Conservation (phyloP, 2,329 filamentous ascomycete genomes). For the Leptographium procerum region DNA sequence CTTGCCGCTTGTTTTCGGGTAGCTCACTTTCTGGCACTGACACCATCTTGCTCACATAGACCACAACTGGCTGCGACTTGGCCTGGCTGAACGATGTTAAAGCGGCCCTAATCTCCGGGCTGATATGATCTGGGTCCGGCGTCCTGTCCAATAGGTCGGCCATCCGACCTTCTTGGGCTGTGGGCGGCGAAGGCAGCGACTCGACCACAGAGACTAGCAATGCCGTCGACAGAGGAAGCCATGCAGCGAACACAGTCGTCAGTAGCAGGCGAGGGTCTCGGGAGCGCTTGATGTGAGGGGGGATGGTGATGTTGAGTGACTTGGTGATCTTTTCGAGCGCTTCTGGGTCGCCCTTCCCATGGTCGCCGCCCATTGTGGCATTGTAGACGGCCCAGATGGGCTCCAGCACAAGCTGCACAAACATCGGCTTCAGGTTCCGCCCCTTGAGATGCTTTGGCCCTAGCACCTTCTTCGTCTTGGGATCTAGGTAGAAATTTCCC, state of each 20-base stretch:
- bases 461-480: conserved; percentile 90
- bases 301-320: conserved; percentile 72
- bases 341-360: conserved; percentile 69
- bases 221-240: conserved; percentile 88
- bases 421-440: conserved; percentile 85
- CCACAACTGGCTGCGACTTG: conserved; percentile 67
- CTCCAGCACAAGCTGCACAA: conserved; percentile 91
- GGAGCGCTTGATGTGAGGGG: conserved; percentile 73
- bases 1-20: conserved; percentile 64
- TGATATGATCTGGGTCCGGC: conserved; percentile 63
- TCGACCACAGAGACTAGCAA: conserved; percentile 89
- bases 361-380: conserved; percentile 72
- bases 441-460: conserved; percentile 89
- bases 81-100: conserved; percentile 67
- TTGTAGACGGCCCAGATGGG: conserved; percentile 94
- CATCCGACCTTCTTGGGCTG: conserved; percentile 69
- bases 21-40: conserved; percentile 88
- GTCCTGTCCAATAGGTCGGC: conserved; percentile 69
- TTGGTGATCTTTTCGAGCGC: conserved; percentile 92
- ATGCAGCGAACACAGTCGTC: conserved; percentile 75
- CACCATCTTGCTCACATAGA: conserved; percentile 97
- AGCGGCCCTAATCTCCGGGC: conserved; percentile 59
- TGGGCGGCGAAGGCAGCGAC: conserved; percentile 72
- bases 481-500: conserved; percentile 94
- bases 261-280: conserved; percentile 75